phyloP scores from a whole-genome alignment of 83 land plant species.

The Thuja plicata region DNA sequence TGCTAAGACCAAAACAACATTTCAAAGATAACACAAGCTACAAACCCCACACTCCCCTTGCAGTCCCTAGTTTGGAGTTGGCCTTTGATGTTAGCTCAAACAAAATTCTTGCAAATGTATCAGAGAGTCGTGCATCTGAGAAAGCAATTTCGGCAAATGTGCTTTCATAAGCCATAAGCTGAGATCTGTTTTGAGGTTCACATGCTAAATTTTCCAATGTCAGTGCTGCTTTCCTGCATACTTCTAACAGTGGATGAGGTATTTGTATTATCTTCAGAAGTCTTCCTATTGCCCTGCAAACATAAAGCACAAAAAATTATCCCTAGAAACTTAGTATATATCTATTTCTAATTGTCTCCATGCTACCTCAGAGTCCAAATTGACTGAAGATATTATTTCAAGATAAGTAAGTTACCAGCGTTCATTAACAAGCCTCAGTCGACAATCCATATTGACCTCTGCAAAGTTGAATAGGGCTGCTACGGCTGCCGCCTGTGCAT shows the following conservation, averaged over 20 bases:
- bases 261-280: conserved; percentile 75
- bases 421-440: conserved; percentile 90
- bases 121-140: conserved; percentile 73
- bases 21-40: conserved; percentile 13
- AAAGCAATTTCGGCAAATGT: conserved; percentile 90
- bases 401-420: conserved; percentile 63
- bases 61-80: conserved; percentile 54
- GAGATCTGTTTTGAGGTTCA: conserved; percentile 84
- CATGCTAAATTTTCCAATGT: conserved; percentile 84
- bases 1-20: neutral
- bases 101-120: conserved; percentile 89
- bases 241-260: conserved; percentile 79
- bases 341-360: neutral
- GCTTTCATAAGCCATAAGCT: conserved; percentile 75
- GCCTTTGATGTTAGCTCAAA: conserved; percentile 86
- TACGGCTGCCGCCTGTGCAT: conserved; percentile 95
- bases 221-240: conserved; percentile 88
- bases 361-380: neutral
- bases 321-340: neutral
- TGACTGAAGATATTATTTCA: neutral
- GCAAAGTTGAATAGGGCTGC: conserved; percentile 92
- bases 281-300: conserved; percentile 84
- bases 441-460: conserved; percentile 97
- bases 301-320: neutral
- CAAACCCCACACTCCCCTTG: conserved; percentile 80